These are phyloP conservation scores for Ascobolus immersus DNA, from an alignment of 495 filamentous ascomycete genomes.

Conservation along the genomic window DNA sequence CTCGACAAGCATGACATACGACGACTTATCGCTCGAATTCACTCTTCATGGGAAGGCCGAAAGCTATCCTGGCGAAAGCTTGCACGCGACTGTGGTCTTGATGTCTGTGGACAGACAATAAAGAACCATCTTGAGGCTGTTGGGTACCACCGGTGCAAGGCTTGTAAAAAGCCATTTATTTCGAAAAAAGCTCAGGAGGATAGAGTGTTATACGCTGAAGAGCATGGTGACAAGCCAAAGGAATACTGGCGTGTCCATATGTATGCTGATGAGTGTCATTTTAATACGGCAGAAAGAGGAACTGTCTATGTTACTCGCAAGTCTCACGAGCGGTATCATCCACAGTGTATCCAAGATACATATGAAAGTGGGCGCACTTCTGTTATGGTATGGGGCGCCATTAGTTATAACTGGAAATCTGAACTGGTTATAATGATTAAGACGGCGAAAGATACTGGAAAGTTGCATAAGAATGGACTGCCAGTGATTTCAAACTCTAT, in stretches of 20 bases:
- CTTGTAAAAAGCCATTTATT: too few species aligned
- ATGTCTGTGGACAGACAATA: too few species aligned
- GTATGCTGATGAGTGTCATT: not conserved
- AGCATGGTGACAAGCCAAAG: too few species aligned
- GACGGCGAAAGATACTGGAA: not conserved
- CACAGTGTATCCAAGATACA: not conserved
- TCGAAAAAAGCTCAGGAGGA: too few species aligned
- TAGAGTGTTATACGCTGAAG: too few species aligned
- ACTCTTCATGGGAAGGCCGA: too few species aligned
- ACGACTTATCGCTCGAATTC: too few species aligned
- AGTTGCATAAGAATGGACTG: not conserved
- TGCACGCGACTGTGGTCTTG: too few species aligned
- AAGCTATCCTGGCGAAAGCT: too few species aligned
- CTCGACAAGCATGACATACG: too few species aligned
- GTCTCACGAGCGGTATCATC: not conserved
- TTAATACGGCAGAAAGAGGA: not conserved
- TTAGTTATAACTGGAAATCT: not conserved
- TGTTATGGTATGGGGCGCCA: conserved; percentile 1
- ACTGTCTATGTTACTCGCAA: not conserved
- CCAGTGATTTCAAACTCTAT: not conserved
- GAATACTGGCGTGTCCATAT: not conserved
- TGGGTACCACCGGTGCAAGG: too few species aligned
- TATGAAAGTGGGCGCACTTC: not conserved
- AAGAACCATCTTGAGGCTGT: too few species aligned
- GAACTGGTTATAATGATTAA: not conserved